Evolutionary conservation across 352 stramenopile genomes (phyloP).

Genomic region (Pythium oligandrum): DNA sequence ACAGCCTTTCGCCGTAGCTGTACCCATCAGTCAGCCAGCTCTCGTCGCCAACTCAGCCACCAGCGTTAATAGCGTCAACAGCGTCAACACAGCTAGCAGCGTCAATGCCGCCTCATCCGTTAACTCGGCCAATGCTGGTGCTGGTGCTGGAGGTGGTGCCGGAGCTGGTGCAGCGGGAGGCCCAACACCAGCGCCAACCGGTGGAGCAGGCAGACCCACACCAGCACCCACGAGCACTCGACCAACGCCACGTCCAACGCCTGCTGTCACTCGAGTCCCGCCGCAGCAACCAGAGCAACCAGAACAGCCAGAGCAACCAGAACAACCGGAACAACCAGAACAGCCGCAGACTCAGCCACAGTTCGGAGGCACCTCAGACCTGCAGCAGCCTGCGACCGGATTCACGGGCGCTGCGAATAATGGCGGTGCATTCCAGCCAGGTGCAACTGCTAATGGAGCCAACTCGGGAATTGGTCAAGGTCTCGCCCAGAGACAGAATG

Average conservation of each 20-base stretch:
- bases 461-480: neutral
- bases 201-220: neutral
- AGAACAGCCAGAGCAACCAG: neutral
- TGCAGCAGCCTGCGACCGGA: too few species aligned
- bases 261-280: neutral
- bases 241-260: neutral
- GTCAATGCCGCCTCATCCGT: neutral
- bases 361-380: too few species aligned
- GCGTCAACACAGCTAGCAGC: too few species aligned
- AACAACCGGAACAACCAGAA: neutral
- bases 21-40: slow-evolving; percentile 3
- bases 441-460: too few species aligned
- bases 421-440: too few species aligned
- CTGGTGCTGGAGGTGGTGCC: neutral
- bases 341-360: neutral
- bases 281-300: slow-evolving; percentile 1
- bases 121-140: neutral
- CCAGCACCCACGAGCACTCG: neutral
- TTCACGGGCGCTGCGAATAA: too few species aligned
- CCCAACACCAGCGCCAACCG: slow-evolving; percentile 1
- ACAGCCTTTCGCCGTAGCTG: slow-evolving; percentile 1
- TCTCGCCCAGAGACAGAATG: neutral
- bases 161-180: neutral
- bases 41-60: slow-evolving; percentile 1
- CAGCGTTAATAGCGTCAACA: neutral